Evolutionary conservation across 2,329 filamentous ascomycete species (phyloP).

Genomic region (Penicillium sp.): DNA sequence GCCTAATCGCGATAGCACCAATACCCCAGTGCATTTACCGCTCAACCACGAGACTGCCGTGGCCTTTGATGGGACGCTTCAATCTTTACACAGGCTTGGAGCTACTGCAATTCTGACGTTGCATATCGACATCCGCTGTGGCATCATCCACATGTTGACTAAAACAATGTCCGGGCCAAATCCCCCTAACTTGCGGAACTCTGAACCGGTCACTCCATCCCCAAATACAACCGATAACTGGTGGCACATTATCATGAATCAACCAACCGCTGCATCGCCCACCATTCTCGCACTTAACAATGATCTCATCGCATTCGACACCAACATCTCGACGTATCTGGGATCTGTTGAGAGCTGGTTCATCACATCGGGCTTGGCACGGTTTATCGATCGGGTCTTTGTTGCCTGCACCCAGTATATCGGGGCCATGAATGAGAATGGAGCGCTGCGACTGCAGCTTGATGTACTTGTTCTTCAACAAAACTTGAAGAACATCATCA

Average conservation of each 20-base stretch:
- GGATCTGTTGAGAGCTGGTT: slow-evolving; percentile 69
- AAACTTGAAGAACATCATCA: slow-evolving; percentile 85
- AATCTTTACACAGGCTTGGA: slow-evolving; percentile 78
- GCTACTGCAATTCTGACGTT: slow-evolving; percentile 77
- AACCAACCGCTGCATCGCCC: slow-evolving; percentile 51
- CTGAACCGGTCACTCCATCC: slow-evolving; percentile 49
- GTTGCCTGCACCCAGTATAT: slow-evolving; percentile 69
- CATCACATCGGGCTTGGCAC: slow-evolving; percentile 71
- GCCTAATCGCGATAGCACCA: slow-evolving; percentile 53
- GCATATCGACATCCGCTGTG: slow-evolving; percentile 83
- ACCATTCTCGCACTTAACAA: slow-evolving; percentile 79
- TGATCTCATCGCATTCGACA: slow-evolving; percentile 82
- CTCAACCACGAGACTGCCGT: slow-evolving; percentile 83
- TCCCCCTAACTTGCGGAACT: slow-evolving; percentile 35
- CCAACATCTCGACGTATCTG: slow-evolving; percentile 71
- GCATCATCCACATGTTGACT: slow-evolving; percentile 75
- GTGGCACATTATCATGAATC: slow-evolving; percentile 44
- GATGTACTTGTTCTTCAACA: slow-evolving; percentile 95
- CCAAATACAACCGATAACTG: slow-evolving; percentile 71
- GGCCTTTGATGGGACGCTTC: slow-evolving; percentile 81
- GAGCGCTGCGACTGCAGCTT: slow-evolving; percentile 82
- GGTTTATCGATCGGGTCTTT: slow-evolving; percentile 76
- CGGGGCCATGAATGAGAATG: slow-evolving; percentile 78
- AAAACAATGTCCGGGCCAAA: slow-evolving; percentile 60
- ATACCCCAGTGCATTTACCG: slow-evolving; percentile 73